Percentiles rank a stretch among this genome's conserved stretches.
Evolutionary conservation across 495 filamentous ascomycete genomes (phyloP).

Genomic region (Aspergillus affinis): DNA sequence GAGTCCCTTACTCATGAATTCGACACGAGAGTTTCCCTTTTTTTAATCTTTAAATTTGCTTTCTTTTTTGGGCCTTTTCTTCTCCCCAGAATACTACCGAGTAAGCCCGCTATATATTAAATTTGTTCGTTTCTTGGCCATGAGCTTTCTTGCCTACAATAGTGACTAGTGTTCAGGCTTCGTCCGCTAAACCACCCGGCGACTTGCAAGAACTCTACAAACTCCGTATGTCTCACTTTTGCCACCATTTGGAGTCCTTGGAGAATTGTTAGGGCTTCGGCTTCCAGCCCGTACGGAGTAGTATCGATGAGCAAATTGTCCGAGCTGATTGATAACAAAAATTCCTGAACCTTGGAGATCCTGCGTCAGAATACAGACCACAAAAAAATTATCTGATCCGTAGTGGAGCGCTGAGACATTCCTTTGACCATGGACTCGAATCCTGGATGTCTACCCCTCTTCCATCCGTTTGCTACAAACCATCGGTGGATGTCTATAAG

Average conservation of each 20-base stretch:
- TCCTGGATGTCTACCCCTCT: neutral
- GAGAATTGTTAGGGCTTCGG: neutral
- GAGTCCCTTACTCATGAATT: neutral
- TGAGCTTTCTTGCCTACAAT: neutral
- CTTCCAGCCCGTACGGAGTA: neutral
- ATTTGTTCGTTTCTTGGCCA: neutral
- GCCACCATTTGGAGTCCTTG: neutral
- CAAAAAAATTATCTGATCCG: conserved; percentile 19
- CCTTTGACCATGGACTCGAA: neutral
- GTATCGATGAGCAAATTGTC: neutral
- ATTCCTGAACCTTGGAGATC: neutral
- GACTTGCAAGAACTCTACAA: neutral
- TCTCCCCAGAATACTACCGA: neutral
- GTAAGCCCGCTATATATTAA: neutral
- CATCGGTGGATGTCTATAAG: neutral
- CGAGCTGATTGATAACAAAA: neutral
- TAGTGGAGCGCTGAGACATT: conserved; percentile 11
- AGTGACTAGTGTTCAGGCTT: neutral
- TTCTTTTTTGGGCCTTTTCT: neutral
- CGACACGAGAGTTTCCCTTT: neutral
- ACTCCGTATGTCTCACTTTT: neutral
- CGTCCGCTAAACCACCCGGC: neutral
- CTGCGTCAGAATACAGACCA: neutral
- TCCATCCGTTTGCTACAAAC: neutral
- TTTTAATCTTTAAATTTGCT: neutral